Percentiles rank a stretch among this genome's conserved stretches.
Evolutionary conservation across 805 yeast species (phyloP).

Genomic region (Kodamaea restingae): DNA sequence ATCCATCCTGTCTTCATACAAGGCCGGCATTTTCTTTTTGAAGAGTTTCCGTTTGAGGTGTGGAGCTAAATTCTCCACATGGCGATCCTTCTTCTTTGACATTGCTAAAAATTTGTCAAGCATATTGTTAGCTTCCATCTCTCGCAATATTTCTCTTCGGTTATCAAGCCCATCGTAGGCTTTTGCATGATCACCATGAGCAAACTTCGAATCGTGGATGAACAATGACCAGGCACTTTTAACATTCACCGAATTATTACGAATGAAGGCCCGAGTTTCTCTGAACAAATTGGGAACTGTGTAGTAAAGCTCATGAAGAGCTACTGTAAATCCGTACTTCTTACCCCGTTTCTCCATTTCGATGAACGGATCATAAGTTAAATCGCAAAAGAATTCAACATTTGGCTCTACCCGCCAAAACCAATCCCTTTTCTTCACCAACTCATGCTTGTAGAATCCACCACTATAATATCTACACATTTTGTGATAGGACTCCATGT

Average conservation of each 20-base stretch:
- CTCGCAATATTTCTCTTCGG: slow-evolving; percentile 19
- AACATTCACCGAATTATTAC: slow-evolving; percentile 39
- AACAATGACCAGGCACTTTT: slow-evolving; percentile 73
- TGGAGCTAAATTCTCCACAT: not conserved
- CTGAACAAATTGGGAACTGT: slow-evolving; percentile 82
- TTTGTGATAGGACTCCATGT: slow-evolving; percentile 76
- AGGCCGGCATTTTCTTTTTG: slow-evolving; percentile 14
- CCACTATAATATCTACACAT: slow-evolving; percentile 96
- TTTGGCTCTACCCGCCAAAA: slow-evolving; percentile 97
- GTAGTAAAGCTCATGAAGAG: slow-evolving; percentile 71
- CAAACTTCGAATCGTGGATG: slow-evolving; percentile 29
- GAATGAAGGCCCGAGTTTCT: slow-evolving; percentile 62
- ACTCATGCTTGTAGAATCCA: slow-evolving; percentile 71
- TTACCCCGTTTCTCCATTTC: slow-evolving; percentile 62
- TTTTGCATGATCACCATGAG: slow-evolving; percentile 19
- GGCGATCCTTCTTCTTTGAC: slow-evolving; percentile 4
- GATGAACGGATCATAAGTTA: slow-evolving; percentile 74
- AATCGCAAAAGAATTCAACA: slow-evolving; percentile 62
- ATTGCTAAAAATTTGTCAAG: slow-evolving; percentile 21
- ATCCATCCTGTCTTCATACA: slow-evolving; percentile 55
- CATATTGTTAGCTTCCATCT: slow-evolving; percentile 27
- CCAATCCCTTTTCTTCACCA: slow-evolving; percentile 73
- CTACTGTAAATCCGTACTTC: slow-evolving; percentile 72
- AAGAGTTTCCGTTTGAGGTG: slow-evolving; percentile 8
- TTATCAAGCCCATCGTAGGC: slow-evolving; percentile 21